Conservation (phyloP, 2,329 filamentous ascomycete genomes). For the Scopulariopsis brevicaulis region DNA sequence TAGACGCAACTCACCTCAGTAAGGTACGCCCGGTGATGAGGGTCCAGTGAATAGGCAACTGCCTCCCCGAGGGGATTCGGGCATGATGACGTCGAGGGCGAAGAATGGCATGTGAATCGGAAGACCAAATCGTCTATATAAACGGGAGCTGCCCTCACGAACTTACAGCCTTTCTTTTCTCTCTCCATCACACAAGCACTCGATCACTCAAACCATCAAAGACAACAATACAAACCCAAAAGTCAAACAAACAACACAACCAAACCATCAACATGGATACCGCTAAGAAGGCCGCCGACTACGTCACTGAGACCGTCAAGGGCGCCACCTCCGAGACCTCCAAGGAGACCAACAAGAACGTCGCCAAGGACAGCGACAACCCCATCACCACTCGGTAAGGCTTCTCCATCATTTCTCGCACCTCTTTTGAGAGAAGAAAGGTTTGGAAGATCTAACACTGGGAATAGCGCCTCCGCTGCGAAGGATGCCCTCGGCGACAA, state of each 20-base stretch:
- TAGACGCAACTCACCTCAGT: background rate
- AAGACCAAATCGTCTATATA: constrained; percentile 1
- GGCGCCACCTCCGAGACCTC: constrained; percentile 40
- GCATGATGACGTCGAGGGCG: background rate
- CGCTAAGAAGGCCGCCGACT: constrained; percentile 52
- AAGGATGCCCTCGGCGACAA: constrained; percentile 39
- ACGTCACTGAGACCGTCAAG: constrained; percentile 56
- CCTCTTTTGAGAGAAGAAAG: background rate
- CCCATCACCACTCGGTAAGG: constrained; percentile 40
- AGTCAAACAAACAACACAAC: constrained; percentile 10
- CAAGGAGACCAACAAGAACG: constrained; percentile 62
- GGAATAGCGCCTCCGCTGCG: constrained; percentile 27
- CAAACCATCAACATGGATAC: constrained; percentile 34
- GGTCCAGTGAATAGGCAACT: background rate
- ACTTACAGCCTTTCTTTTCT: background rate
- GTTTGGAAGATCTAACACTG: constrained; percentile 16
- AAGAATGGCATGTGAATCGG: background rate
- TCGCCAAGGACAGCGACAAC: constrained; percentile 51
- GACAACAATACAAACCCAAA: constrained; percentile 7
- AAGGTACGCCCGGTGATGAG: background rate
- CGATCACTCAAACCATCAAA: background rate
- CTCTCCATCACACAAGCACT: background rate
- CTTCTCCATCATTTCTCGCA: background rate
- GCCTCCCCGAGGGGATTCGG: background rate
- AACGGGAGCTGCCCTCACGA: background rate